A percentile compares a stretch with the other conserved stretches of the same genome.
Evolutionary conservation across 2,329 filamentous ascomycete genomes (phyloP).

Genomic region (Verticillium zaregamsianum): DNA sequence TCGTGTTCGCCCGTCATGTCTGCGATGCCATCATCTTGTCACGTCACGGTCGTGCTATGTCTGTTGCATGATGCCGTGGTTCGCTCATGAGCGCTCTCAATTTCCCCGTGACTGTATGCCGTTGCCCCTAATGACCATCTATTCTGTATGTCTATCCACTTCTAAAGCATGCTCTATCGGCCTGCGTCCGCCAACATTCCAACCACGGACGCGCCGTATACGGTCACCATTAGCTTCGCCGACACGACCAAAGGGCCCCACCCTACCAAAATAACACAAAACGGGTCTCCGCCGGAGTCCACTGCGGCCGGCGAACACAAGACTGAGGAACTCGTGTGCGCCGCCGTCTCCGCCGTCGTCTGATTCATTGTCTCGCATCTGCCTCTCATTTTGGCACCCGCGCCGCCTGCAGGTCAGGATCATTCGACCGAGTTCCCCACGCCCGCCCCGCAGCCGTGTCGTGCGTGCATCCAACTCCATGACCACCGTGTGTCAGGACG

Average conservation of each 20-base stretch:
- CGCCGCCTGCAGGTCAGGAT: background rate
- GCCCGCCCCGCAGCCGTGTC: background rate
- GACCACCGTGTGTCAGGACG: background rate
- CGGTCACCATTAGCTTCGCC: background rate
- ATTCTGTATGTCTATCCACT: background rate
- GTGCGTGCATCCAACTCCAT: background rate
- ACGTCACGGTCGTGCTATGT: background rate
- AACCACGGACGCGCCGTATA: background rate
- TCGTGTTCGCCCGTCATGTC: background rate
- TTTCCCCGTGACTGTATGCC: too few relatives aligned
- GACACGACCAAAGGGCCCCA: background rate
- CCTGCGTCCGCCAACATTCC: background rate
- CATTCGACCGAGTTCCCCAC: background rate
- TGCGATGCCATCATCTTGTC: background rate
- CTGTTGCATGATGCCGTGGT: background rate
- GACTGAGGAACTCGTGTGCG: background rate
- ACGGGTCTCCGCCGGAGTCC: background rate
- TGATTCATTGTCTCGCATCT: background rate
- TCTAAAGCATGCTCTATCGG: background rate
- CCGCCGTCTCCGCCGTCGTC: background rate
- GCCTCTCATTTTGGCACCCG: background rate
- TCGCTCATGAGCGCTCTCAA: background rate
- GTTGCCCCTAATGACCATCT: background rate
- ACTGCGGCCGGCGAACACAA: background rate
- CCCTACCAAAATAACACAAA: background rate